Conservation (phyloP, 352 stramenopile species). For the Globisporangium canariense region DNA sequence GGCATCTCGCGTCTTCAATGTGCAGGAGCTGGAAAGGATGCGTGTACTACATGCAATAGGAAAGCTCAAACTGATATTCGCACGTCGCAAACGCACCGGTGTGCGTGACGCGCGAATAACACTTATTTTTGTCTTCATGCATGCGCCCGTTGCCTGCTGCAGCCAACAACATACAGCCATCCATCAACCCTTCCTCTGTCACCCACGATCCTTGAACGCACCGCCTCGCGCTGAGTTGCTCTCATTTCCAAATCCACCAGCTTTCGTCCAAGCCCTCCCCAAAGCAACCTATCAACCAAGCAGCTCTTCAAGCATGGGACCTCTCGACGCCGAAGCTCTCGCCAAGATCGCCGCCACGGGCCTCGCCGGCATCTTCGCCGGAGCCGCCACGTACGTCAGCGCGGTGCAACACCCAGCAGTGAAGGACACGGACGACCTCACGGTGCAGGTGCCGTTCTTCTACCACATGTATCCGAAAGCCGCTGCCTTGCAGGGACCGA, state of each 20-base stretch:
- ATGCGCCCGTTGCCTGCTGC: background rate
- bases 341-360: conserved; percentile 18
- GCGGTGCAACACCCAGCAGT: conserved; percentile 35
- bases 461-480: conserved; percentile 24
- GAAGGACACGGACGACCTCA: conserved; percentile 5
- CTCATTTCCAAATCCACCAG: conserved; percentile 1
- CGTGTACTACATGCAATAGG: background rate
- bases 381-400: conserved; percentile 30
- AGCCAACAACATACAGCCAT: background rate
- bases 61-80: background rate
- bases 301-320: background rate
- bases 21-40: background rate
- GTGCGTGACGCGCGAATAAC: too few relatives aligned
- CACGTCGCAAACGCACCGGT: too few relatives aligned
- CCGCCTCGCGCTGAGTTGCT: background rate
- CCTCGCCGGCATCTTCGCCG: conserved; percentile 25
- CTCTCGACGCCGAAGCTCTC: conserved; percentile 10
- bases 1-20: background rate
- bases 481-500: conserved; percentile 18
- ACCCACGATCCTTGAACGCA: background rate
- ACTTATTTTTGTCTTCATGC: too few relatives aligned
- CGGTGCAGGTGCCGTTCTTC: conserved; percentile 27
- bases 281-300: background rate
- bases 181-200: background rate
- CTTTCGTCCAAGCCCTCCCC: background rate